A percentile compares a stretch with the other conserved stretches of the same genome.
phyloP scores from a whole-genome alignment of 192 early-diverging fungal species.

The Ambispora gerdemannii region DNA sequence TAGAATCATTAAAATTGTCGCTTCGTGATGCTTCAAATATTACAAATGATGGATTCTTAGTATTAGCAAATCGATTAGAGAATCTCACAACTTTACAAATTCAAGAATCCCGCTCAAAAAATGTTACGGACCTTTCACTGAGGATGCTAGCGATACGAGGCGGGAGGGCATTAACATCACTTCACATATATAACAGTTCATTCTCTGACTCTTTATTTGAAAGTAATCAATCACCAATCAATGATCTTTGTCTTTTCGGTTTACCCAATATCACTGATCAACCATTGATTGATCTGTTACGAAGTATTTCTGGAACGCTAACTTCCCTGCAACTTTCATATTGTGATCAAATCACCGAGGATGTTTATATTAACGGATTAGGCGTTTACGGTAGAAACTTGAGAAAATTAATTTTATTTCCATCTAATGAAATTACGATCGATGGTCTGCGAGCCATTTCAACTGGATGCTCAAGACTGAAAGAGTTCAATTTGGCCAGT shows the following conservation, averaged over 20 bases:
- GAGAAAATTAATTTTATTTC: constrained; percentile 23
- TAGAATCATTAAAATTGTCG: constrained; percentile 21
- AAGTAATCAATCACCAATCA: constrained; percentile 13
- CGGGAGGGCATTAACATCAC: constrained; percentile 1
- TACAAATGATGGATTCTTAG: constrained; percentile 19
- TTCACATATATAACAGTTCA: constrained; percentile 27
- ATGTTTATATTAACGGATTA: neutral
- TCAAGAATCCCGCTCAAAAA: constrained; percentile 9
- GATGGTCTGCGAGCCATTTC: constrained; percentile 6
- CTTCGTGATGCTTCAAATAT: neutral
- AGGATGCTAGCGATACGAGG: constrained; percentile 4
- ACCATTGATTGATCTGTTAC: neutral
- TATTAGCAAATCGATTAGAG: constrained; percentile 2
- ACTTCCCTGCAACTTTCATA: constrained; percentile 24
- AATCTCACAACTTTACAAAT: constrained; percentile 10
- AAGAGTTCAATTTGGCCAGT: constrained; percentile 28
- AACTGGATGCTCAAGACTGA: neutral
- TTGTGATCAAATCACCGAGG: constrained; percentile 23
- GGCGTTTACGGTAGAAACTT: neutral
- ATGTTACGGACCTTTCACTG: constrained; percentile 15
- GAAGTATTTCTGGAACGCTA: constrained; percentile 3
- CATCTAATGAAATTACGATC: constrained; percentile 15
- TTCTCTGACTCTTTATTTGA: constrained; percentile 19
- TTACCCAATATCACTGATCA: constrained; percentile 16
- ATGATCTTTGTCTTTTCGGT: constrained; percentile 23